Evolutionary conservation across 352 stramenopile species (phyloP).

Genomic region (Globisporangium apiculatum): DNA sequence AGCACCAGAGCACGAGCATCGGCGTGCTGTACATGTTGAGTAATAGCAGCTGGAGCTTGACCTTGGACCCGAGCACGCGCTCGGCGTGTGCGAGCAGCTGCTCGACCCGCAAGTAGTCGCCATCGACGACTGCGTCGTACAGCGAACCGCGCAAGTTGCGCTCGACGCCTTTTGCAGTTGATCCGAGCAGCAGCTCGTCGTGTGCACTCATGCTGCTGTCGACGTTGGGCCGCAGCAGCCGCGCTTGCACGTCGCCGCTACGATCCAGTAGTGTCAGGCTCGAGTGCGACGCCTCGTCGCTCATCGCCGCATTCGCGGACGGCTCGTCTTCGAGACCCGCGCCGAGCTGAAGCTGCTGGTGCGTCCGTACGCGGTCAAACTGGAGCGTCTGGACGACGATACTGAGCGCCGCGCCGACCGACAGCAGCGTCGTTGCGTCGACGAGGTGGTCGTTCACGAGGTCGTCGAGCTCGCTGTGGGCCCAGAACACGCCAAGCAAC

Average conservation of each 20-base stretch:
- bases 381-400: constrained; percentile 54
- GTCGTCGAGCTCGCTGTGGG: constrained; percentile 36
- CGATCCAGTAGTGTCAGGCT: neutral
- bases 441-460: constrained; percentile 23
- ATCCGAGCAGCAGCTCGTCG: constrained; percentile 29
- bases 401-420: constrained; percentile 27
- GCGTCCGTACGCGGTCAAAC: constrained; percentile 52
- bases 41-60: constrained; percentile 53
- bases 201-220: constrained; percentile 32
- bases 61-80: constrained; percentile 47
- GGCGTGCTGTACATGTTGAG: constrained; percentile 72
- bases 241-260: constrained; percentile 8
- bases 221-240: constrained; percentile 26
- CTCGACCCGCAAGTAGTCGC: constrained; percentile 32
- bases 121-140: constrained; percentile 38
- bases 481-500: constrained; percentile 35
- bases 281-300: constrained; percentile 3
- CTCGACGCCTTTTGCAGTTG: constrained; percentile 32
- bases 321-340: constrained; percentile 43
- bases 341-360: constrained; percentile 62
- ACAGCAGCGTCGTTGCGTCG: constrained; percentile 13
- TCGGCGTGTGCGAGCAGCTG: constrained; percentile 42
- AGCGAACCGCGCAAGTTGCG: constrained; percentile 38
- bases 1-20: constrained; percentile 45
- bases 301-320: constrained; percentile 14